Evolutionary conservation across 2,329 filamentous ascomycete species (phyloP), one percentile per base, ranked within the genome.

Genomic region (Arachnopeziza araneosa): DNA sequence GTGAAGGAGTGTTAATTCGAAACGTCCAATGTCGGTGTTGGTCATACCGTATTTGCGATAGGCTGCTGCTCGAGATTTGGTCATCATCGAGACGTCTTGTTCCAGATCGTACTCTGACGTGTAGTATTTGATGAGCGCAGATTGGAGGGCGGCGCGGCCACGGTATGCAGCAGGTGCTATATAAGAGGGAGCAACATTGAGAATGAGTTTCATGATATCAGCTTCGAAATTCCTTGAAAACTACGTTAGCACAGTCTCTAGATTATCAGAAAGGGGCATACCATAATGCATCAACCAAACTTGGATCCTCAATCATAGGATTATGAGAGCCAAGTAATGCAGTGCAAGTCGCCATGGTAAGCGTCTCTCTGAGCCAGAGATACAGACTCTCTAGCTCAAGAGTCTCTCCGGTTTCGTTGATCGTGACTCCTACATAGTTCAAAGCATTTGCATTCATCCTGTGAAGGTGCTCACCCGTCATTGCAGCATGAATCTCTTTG

Each of bases 271-370:
- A 9, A 30, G 26, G 9, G 1, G 74, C 59, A 0, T 75, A 71
- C 1, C 26, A 30, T 9, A 30, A 30, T 9, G 26, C 26, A 30
- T 30, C 9, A 30, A 30, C 26, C 9, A 30, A 30, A 30, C 26
- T 30, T 30, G 26, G 26, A 9, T 9, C 9, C 9, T 30, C 26
- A 30, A 30, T 30, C 26, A 30, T 30, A 30, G 26, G 9, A 30
- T 30, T 30, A 30, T 30, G 26, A 30, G 26, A 30, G 26, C 79
- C 78, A 52, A 76, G 79, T 23, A 82, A 67, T 2, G 75, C 72
- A 24, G 71, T 63, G 10, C 71, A 71, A 0, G 75, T 77, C 5
- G 76, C 75, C 2, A 74, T 57, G 1, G 74, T 75, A 60, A 79
- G 73, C 2, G 72, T 60, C 9, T 74, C 61, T 12, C 75, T 70